A percentile compares a stretch with the other conserved stretches of the same genome.
Conservation (phyloP, 169 alveolate genomes). For the Cryptosporidium ryanae region DNA sequence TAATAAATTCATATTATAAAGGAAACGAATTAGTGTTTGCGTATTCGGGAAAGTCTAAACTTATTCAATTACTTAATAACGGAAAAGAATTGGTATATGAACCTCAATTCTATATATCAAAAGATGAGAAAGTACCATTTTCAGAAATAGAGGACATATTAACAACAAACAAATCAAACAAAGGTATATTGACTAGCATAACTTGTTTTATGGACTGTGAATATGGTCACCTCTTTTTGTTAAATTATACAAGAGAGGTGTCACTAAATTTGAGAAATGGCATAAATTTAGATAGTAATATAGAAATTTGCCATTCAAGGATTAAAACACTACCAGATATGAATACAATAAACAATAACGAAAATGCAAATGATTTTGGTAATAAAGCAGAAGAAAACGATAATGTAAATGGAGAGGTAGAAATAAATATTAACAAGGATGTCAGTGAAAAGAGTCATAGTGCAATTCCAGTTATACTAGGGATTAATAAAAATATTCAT, state of each 20-base stretch:
- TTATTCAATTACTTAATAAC: not conserved
- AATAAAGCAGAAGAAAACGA: not conserved
- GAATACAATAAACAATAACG: not conserved
- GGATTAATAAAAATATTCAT: not conserved
- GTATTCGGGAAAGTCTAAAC: conserved; percentile 9
- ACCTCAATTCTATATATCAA: conserved; percentile 23
- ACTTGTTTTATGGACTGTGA: conserved; percentile 72
- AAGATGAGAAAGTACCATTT: conserved; percentile 23
- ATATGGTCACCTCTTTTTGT: conserved; percentile 28
- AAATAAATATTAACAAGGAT: conserved; percentile 1
- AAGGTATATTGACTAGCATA: not conserved
- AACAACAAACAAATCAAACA: not conserved
- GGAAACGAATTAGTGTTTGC: conserved; percentile 12
- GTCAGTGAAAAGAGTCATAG: not conserved
- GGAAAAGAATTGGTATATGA: not conserved
- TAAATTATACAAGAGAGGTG: conserved; percentile 24
- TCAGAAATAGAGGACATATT: conserved; percentile 22
- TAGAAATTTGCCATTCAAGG: not conserved
- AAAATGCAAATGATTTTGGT: not conserved
- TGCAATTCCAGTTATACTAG: not conserved
- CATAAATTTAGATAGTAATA: not conserved
- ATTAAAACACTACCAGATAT: conserved; percentile 10
- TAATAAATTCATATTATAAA: not conserved
- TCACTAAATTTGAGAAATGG: not conserved
- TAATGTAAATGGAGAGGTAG: not conserved